Evolutionary conservation across 2,329 filamentous ascomycete species (phyloP).

Genomic region (Trichothecium sympodiale): DNA sequence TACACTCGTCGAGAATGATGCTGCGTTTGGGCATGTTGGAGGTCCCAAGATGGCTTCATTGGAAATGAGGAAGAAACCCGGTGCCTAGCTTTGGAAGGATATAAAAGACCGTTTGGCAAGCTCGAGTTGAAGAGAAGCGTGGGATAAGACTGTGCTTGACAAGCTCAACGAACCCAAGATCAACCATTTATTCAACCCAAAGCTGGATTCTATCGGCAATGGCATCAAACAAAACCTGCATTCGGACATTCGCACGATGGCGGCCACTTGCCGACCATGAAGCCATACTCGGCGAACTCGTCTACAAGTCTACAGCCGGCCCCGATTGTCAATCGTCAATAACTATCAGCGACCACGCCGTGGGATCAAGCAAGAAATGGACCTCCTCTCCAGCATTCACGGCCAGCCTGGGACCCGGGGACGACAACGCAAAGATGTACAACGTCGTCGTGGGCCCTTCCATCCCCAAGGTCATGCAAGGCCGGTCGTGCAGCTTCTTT

Average conservation of each 20-base stretch:
- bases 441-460: conserved; percentile 19
- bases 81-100: too few relatives aligned
- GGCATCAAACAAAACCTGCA: too few relatives aligned
- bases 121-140: too few relatives aligned
- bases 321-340: neutral
- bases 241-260: conserved; percentile 3
- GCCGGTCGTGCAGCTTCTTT: conserved; percentile 29
- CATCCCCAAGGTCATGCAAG: conserved; percentile 20
- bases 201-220: too few relatives aligned
- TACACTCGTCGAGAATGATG: too few relatives aligned
- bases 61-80: too few relatives aligned
- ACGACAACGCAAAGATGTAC: conserved; percentile 13
- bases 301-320: neutral
- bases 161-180: too few relatives aligned
- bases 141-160: too few relatives aligned
- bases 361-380: conserved; percentile 6
- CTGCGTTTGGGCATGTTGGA: too few relatives aligned
- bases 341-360: conserved; percentile 2
- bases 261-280: conserved; percentile 1
- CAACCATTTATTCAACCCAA: too few relatives aligned
- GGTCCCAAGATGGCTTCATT: too few relatives aligned
- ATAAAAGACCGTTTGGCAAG: too few relatives aligned
- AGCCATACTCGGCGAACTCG: neutral
- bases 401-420: conserved; percentile 13
- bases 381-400: conserved; percentile 11